A percentile compares a stretch with the other conserved stretches of the same genome.
These are phyloP conservation scores for Calonectria honghensis DNA, from an alignment of 2,329 filamentous ascomycete species.

Conservation along the genomic window DNA sequence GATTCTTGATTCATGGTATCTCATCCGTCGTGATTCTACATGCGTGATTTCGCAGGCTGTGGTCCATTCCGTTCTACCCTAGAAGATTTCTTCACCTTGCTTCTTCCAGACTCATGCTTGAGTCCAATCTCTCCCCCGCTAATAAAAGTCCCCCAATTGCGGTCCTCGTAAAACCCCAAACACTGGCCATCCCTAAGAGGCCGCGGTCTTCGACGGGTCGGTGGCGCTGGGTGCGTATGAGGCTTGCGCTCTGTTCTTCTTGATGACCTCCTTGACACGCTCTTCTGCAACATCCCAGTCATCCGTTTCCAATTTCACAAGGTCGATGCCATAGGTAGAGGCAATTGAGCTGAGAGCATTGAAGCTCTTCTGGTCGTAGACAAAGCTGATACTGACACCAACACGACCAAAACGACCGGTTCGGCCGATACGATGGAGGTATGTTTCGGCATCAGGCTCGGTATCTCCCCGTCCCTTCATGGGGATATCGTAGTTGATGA, in stretches of 20 bases:
- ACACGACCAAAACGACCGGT: conserved; percentile 98
- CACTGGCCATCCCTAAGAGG: conserved; percentile 56
- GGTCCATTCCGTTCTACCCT: neutral
- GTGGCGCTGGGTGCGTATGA: conserved; percentile 70
- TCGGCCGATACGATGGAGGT: conserved; percentile 97
- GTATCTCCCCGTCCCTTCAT: conserved; percentile 85
- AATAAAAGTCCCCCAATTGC: conserved; percentile 2
- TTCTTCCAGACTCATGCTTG: neutral
- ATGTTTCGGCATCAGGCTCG: conserved; percentile 94
- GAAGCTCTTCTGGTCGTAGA: conserved; percentile 90
- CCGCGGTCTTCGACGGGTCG: conserved; percentile 57
- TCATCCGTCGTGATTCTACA: conserved; percentile 36
- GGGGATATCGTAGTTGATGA: conserved; percentile 96
- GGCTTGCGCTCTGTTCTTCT: conserved; percentile 78
- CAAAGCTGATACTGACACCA: conserved; percentile 95
- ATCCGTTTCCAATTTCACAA: conserved; percentile 86
- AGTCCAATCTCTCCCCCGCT: neutral
- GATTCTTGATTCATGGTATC: conserved; percentile 38
- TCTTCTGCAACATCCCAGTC: conserved; percentile 95
- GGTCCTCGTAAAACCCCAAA: conserved; percentile 31
- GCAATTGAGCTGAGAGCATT: conserved; percentile 87
- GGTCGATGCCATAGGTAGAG: conserved; percentile 85
- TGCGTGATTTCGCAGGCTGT: conserved; percentile 17
- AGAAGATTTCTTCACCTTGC: neutral
- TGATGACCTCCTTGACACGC: conserved; percentile 87